Evolutionary conservation across 768 basidiomycete species (phyloP).

Genomic region (Chiua virens): DNA sequence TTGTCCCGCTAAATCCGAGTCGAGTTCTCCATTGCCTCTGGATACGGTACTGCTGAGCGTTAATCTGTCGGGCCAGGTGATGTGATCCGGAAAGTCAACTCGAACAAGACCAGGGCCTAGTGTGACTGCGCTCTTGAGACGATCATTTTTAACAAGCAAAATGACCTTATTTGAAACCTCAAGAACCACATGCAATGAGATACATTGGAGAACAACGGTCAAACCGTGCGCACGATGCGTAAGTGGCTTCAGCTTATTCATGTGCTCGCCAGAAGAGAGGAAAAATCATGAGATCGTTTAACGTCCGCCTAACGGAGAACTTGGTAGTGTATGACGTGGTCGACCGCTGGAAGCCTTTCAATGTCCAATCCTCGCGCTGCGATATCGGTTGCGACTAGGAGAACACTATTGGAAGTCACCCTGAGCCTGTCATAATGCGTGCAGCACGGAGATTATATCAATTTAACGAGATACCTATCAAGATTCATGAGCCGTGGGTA

Average conservation of each 20-base stretch:
- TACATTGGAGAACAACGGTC: slow-evolving; percentile 69
- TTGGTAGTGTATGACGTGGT: slow-evolving; percentile 98
- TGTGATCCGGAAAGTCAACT: slow-evolving; percentile 81
- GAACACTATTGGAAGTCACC: slow-evolving; percentile 65
- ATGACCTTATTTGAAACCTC: background rate
- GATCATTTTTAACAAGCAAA: background rate
- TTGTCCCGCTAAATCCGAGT: slow-evolving; percentile 71
- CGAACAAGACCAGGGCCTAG: slow-evolving; percentile 77
- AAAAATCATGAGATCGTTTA: slow-evolving; percentile 85
- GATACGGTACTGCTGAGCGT: slow-evolving; percentile 75
- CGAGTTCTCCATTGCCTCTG: slow-evolving; percentile 94
- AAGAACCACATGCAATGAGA: slow-evolving; percentile 58
- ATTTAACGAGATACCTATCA: slow-evolving; percentile 59
- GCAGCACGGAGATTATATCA: background rate
- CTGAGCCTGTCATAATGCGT: slow-evolving; percentile 64
- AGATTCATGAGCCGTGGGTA: slow-evolving; percentile 94
- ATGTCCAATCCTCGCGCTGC: slow-evolving; percentile 96
- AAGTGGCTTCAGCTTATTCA: too few species aligned
- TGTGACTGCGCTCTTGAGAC: slow-evolving; percentile 58
- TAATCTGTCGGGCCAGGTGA: slow-evolving; percentile 91
- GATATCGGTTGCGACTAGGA: slow-evolving; percentile 98
- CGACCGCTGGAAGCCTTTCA: slow-evolving; percentile 84
- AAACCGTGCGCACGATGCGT: too few species aligned
- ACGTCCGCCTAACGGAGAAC: slow-evolving; percentile 92
- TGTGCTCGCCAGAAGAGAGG: too few species aligned